A percentile compares a stretch with the other conserved stretches of the same genome.
Evolutionary conservation across 495 filamentous ascomycete genomes (phyloP).

Genomic region (Hypoxylon crocopeplum): DNA sequence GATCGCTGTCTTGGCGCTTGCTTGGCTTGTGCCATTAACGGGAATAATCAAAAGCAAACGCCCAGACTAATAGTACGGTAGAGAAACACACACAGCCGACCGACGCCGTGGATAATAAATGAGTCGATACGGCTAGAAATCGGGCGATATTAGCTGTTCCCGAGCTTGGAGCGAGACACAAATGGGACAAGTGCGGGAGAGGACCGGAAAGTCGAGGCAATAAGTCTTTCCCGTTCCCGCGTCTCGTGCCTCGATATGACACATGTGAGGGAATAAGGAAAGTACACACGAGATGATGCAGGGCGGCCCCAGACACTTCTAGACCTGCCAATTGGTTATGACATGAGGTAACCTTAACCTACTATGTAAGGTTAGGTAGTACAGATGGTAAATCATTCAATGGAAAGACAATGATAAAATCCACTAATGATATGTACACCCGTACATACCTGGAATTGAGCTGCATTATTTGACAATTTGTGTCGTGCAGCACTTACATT

Average conservation of each 20-base stretch:
- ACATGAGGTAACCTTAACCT: no score
- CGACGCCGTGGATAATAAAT: neutral
- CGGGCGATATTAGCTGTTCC: slow-evolving; percentile 16
- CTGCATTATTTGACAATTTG: no score
- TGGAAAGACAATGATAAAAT: no score
- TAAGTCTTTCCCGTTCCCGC: neutral
- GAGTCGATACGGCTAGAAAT: slow-evolving; percentile 14
- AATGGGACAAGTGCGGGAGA: slow-evolving; percentile 9
- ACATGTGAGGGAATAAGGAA: no score
- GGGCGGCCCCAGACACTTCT: no score
- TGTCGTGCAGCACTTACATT: slow-evolving; percentile 2
- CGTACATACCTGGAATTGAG: no score
- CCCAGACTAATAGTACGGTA: slow-evolving; percentile 20
- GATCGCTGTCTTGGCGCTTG: slow-evolving; percentile 14
- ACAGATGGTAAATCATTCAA: no score
- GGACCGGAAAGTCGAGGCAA: slow-evolving; percentile 11
- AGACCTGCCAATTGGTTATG: no score
- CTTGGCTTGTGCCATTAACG: neutral
- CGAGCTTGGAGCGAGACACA: slow-evolving; percentile 28
- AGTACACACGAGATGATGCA: no score
- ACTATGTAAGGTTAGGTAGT: no score
- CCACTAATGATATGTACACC: no score
- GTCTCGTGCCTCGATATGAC: no score
- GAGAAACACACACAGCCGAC: neutral
- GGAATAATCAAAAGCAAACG: slow-evolving; percentile 8